These are phyloP conservation scores for Hibiscus tridactylites DNA, from an alignment of 345 rosid genomes.

Conservation along the genomic window DNA sequence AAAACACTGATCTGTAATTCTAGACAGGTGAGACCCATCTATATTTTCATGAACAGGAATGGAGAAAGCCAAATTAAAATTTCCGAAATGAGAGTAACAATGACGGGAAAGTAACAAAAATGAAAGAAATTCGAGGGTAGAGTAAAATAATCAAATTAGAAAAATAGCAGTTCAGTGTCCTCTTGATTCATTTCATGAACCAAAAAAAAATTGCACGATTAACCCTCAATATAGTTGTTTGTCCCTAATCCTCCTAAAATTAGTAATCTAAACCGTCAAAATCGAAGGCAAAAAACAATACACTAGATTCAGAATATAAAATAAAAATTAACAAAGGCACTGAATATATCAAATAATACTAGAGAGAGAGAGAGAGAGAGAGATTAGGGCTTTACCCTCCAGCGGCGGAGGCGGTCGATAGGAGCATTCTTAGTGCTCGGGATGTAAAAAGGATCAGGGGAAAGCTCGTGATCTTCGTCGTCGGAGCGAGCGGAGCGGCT, in stretches of 20 bases:
- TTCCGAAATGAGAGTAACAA: too few species aligned
- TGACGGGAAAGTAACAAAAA: background rate
- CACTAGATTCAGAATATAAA: background rate
- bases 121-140: background rate
- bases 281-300: background rate
- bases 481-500: conserved; percentile 15
- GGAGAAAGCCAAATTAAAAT: background rate
- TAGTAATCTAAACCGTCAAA: background rate
- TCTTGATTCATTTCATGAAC: background rate
- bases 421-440: conserved; percentile 69
- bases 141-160: too few species aligned
- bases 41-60: background rate
- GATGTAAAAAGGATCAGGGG: conserved; percentile 55
- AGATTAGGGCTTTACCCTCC: conserved; percentile 57
- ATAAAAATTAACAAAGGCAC: background rate
- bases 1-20: background rate
- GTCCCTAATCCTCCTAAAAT: background rate
- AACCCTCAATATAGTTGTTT: background rate
- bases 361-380: background rate
- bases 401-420: conserved; percentile 51
- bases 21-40: background rate
- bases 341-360: background rate
- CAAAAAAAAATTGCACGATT: background rate
- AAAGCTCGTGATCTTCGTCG: conserved; percentile 12
- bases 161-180: background rate